Percentiles rank a stretch among this genome's conserved stretches.
phyloP scores from a whole-genome alignment of 306 rosid species.

The Vigna hirtella region DNA sequence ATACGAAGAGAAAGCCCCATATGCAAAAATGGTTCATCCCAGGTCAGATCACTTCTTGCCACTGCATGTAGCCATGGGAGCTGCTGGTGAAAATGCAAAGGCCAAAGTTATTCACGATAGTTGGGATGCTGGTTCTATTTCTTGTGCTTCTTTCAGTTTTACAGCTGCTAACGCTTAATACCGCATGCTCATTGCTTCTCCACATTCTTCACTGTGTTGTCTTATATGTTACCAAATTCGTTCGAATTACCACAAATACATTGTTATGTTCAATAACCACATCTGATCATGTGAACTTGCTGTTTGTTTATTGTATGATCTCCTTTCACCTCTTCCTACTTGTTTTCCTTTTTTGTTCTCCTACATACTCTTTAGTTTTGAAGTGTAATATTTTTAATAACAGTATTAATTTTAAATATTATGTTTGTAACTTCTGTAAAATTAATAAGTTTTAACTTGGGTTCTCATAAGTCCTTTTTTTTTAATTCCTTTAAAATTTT shows the following conservation, averaged over 20 bases:
- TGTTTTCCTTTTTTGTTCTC: neutral
- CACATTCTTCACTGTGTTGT: neutral
- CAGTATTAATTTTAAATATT: neutral
- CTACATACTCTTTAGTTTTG: neutral
- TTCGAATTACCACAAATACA: neutral
- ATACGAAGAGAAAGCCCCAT: slow-evolving; percentile 51
- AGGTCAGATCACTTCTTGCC: slow-evolving; percentile 56
- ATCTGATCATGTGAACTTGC: neutral
- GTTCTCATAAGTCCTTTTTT: too few relatives aligned
- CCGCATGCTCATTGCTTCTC: neutral
- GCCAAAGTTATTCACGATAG: slow-evolving; percentile 51
- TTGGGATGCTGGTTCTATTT: slow-evolving; percentile 49
- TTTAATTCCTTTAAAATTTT: too few relatives aligned
- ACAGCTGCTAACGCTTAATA: slow-evolving; percentile 24
- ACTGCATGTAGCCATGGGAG: slow-evolving; percentile 58
- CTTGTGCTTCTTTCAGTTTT: slow-evolving; percentile 53
- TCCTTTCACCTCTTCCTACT: neutral
- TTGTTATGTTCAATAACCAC: neutral
- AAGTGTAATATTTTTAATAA: neutral
- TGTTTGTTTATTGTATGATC: neutral
- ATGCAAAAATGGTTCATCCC: slow-evolving; percentile 56
- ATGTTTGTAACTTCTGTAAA: too few relatives aligned
- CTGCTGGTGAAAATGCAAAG: slow-evolving; percentile 56
- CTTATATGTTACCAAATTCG: neutral
- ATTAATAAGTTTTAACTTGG: too few relatives aligned